These are phyloP conservation scores for Plectosphaerella plurivora DNA, from an alignment of 2,329 filamentous ascomycete genomes.

Conservation along the genomic window DNA sequence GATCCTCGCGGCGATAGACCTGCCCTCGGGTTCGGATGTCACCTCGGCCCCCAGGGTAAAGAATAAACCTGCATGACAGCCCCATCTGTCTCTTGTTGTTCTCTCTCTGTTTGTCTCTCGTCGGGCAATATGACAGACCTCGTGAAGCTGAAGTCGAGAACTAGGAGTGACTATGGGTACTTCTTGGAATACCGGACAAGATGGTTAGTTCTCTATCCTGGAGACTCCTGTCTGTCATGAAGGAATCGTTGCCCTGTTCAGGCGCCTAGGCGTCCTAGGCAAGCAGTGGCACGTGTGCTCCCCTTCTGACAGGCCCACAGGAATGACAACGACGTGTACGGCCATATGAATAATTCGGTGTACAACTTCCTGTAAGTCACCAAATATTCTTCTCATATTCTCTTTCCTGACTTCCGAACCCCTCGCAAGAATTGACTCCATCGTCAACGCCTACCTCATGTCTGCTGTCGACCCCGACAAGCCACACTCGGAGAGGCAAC, in stretches of 20 bases:
- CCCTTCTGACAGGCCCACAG: not conserved
- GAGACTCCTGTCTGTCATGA: not conserved
- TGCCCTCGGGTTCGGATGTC: not conserved
- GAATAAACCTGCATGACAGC: not conserved
- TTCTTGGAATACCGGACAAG: not conserved
- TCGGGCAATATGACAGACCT: not conserved
- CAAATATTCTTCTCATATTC: not conserved
- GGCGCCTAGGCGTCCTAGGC: too few species aligned
- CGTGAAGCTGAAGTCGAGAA: not conserved
- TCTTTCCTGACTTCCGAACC: not conserved
- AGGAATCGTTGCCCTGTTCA: too few species aligned
- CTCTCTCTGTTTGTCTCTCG: not conserved
- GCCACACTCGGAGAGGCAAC: not conserved
- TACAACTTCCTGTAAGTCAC: not conserved
- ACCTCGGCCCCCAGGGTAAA: not conserved
- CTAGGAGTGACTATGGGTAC: not conserved
- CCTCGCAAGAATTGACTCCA: not conserved
- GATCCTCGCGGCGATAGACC: not conserved
- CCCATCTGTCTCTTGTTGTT: not conserved
- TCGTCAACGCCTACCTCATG: constrained; percentile 2
- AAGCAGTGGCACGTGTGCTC: not conserved
- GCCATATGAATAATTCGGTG: not conserved
- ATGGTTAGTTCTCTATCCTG: not conserved
- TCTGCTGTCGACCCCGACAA: not conserved
- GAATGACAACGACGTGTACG: not conserved